Percentiles rank a stretch among this genome's conserved stretches.
Conservation (phyloP, 495 filamentous ascomycete species). For the Aspergillus baeticus region DNA sequence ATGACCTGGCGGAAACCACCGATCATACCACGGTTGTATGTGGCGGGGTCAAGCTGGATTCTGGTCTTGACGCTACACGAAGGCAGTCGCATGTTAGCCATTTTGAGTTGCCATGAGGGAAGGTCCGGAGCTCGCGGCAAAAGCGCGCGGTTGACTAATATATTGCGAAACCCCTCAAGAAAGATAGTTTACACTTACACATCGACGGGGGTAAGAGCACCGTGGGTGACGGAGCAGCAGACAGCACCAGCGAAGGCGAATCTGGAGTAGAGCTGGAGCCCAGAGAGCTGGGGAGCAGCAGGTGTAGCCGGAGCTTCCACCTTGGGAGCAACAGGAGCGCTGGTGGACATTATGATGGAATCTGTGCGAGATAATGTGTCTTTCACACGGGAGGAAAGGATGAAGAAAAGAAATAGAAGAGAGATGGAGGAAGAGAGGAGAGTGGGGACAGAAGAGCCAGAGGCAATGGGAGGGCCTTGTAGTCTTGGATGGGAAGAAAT, state of each 20-base stretch:
- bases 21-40: slow-evolving; percentile 87
- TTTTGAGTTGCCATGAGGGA: slow-evolving; percentile 7
- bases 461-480: slow-evolving; percentile 26
- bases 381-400: slow-evolving; percentile 6
- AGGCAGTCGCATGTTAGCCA: slow-evolving; percentile 26
- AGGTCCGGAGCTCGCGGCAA: slow-evolving; percentile 8
- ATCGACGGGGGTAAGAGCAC: slow-evolving; percentile 89
- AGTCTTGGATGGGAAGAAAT: slow-evolving; percentile 24
- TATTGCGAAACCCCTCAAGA: not conserved
- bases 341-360: slow-evolving; percentile 43
- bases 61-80: slow-evolving; percentile 83
- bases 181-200: slow-evolving; percentile 65
- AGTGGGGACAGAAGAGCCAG: slow-evolving; percentile 14
- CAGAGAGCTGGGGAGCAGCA: slow-evolving; percentile 47
- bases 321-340: slow-evolving; percentile 32
- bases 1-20: slow-evolving; percentile 85
- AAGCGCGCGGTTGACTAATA: slow-evolving; percentile 9
- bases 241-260: slow-evolving; percentile 92
- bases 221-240: slow-evolving; percentile 94
- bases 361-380: slow-evolving; percentile 13
- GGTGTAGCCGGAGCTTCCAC: slow-evolving; percentile 31
- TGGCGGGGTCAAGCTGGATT: slow-evolving; percentile 88
- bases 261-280: slow-evolving; percentile 65
- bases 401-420: slow-evolving; percentile 14
- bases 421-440: slow-evolving; percentile 18